Conservation (phyloP, 2,329 filamentous ascomycete genomes). For the Phyllosticta paracitricarpa region DNA sequence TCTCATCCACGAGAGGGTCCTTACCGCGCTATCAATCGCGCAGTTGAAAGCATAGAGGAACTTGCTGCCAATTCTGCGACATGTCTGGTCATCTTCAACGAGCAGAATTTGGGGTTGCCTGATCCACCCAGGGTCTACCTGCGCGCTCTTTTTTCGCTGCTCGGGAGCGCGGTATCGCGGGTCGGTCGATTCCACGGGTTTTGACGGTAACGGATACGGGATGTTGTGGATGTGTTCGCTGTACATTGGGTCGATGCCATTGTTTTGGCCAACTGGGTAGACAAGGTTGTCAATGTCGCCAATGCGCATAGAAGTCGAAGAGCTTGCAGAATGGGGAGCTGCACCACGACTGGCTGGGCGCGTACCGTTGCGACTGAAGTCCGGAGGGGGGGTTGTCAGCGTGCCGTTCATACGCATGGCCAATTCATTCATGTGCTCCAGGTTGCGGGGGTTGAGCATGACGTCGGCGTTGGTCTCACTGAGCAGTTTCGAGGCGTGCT, state of each 20-base stretch:
- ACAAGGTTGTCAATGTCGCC: slow-evolving; percentile 62
- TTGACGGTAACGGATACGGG: slow-evolving; percentile 68
- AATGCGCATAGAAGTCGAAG: slow-evolving; percentile 43
- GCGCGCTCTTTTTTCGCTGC: slow-evolving; percentile 49
- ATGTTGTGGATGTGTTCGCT: slow-evolving; percentile 92
- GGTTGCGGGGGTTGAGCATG: slow-evolving; percentile 51
- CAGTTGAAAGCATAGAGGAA: slow-evolving; percentile 57
- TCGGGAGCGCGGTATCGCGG: slow-evolving; percentile 23
- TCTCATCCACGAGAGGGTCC: slow-evolving; percentile 18
- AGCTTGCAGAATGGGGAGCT: slow-evolving; percentile 35
- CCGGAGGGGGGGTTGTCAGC: slow-evolving; percentile 48
- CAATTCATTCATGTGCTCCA: slow-evolving; percentile 55
- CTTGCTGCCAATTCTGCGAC: slow-evolving; percentile 56
- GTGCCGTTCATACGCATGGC: slow-evolving; percentile 45
- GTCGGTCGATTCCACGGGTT: slow-evolving; percentile 43
- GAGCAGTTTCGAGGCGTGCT: slow-evolving; percentile 57
- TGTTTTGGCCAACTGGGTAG: slow-evolving; percentile 82
- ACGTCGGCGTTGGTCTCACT: slow-evolving; percentile 56
- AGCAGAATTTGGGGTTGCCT: slow-evolving; percentile 70
- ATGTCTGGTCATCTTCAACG: slow-evolving; percentile 71
- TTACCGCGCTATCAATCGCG: slow-evolving; percentile 52
- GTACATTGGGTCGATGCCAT: slow-evolving; percentile 91
- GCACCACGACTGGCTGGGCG: slow-evolving; percentile 34
- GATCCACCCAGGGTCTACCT: slow-evolving; percentile 55
- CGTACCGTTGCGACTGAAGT: slow-evolving; percentile 39